These are phyloP conservation scores for Tylopilus balloui DNA, from an alignment of 768 basidiomycete species.

Conservation along the genomic window DNA sequence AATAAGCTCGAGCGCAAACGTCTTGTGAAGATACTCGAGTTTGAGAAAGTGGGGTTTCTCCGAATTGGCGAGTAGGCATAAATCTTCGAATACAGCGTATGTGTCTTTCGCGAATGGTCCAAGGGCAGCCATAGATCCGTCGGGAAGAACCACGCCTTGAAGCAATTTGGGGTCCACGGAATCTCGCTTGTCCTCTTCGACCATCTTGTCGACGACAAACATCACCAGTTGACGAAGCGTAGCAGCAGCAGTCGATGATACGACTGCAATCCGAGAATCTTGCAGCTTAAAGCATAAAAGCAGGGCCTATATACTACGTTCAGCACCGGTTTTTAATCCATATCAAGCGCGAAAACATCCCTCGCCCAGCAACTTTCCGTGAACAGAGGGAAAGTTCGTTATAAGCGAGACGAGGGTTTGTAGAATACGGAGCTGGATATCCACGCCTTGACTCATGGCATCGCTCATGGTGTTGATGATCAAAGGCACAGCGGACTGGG, in stretches of 20 bases:
- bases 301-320: conserved; percentile 57
- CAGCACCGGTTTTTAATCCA: neutral
- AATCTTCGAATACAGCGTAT: conserved; percentile 85
- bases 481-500: conserved; percentile 68
- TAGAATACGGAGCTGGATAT: conserved; percentile 91
- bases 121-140: conserved; percentile 59
- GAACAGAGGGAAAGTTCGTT: conserved; percentile 79
- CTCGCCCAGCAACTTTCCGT: conserved; percentile 75
- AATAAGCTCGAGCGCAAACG: conserved; percentile 94
- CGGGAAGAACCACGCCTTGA: conserved; percentile 55
- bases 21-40: conserved; percentile 80
- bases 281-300: conserved; percentile 94
- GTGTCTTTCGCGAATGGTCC: conserved; percentile 79
- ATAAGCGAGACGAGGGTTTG: conserved; percentile 90
- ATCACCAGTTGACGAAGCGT: conserved; percentile 94
- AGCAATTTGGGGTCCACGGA: conserved; percentile 11
- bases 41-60: conserved; percentile 79
- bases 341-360: conserved; percentile 41
- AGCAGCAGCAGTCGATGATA: conserved; percentile 95
- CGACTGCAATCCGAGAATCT: conserved; percentile 92
- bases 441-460: conserved; percentile 90
- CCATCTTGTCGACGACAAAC: conserved; percentile 96
- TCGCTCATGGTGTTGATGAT: conserved; percentile 84
- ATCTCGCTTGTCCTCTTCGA: conserved; percentile 61
- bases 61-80: conserved; percentile 82